Conservation (phyloP, 169 alveolate genomes). For the Sarcocystis neurona region DNA sequence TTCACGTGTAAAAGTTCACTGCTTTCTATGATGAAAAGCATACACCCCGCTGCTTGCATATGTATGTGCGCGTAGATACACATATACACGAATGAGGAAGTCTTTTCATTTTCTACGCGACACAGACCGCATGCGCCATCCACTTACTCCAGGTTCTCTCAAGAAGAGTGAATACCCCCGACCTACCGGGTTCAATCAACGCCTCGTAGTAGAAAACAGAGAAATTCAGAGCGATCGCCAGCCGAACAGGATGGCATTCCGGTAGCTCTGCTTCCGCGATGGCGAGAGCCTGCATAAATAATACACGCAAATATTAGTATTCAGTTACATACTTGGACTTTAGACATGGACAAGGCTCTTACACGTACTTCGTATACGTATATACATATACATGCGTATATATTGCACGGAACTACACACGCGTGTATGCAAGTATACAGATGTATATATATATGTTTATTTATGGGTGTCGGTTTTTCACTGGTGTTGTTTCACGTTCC, state of each 20-base stretch:
- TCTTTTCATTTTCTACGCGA: too few relatives aligned
- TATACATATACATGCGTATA: too few relatives aligned
- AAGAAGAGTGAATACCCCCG: too few relatives aligned
- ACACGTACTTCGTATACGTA: not conserved
- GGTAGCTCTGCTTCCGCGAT: slow-evolving; percentile 90
- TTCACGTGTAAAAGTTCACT: not conserved
- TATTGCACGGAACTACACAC: not conserved
- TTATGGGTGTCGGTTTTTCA: too few relatives aligned
- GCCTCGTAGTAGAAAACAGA: slow-evolving; percentile 97
- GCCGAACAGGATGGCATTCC: slow-evolving; percentile 93
- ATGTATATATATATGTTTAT: too few relatives aligned
- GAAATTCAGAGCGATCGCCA: slow-evolving; percentile 95
- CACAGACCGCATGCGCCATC: too few relatives aligned
- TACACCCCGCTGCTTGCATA: not conserved
- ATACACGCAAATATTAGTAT: not conserved
- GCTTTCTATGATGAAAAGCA: not conserved
- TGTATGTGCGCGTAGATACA: not conserved
- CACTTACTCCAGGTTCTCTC: too few relatives aligned
- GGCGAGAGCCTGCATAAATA: slow-evolving; percentile 83
- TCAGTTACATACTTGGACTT: not conserved
- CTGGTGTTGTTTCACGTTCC: too few relatives aligned
- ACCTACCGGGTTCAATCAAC: slow-evolving; percentile 84
- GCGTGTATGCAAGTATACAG: not conserved
- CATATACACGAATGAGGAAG: not conserved
- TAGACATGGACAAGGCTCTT: not conserved